Evolutionary conservation across 1,139 yeast genomes (phyloP).

Genomic region (Taphrina sp.): DNA sequence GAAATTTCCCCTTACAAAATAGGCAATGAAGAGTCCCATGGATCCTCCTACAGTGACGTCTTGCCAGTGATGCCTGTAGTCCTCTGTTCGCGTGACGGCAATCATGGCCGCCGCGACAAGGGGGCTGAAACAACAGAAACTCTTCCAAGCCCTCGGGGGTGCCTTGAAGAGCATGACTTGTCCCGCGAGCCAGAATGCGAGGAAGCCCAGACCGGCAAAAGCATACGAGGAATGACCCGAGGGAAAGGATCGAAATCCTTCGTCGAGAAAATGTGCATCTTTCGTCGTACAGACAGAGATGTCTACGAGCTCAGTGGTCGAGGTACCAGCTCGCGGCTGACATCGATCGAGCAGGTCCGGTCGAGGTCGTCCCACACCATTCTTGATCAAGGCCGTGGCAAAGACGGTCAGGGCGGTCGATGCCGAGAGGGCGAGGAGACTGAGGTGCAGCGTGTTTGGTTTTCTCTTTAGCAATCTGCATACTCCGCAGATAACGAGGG

Average conservation of each 20-base stretch:
- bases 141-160: constrained; percentile 58
- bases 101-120: constrained; percentile 59
- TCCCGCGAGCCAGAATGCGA: constrained; percentile 64
- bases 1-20: constrained; percentile 3
- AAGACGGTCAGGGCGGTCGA: constrained; percentile 51
- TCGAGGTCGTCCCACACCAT: constrained; percentile 70
- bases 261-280: constrained; percentile 49
- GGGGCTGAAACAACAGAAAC: constrained; percentile 48
- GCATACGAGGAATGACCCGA: constrained; percentile 61
- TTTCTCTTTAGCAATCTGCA: constrained; percentile 43
- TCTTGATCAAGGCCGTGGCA: constrained; percentile 62
- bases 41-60: constrained; percentile 30
- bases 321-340: constrained; percentile 47
- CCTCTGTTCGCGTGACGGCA: constrained; percentile 66
- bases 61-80: constrained; percentile 31
- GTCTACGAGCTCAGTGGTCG: constrained; percentile 47
- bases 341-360: constrained; percentile 79
- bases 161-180: constrained; percentile 52
- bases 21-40: constrained; percentile 23
- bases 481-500: constrained; percentile 46
- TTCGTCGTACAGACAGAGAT: constrained; percentile 48
- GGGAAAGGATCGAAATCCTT: constrained; percentile 77
- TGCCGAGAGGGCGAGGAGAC: constrained; percentile 56
- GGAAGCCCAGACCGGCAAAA: constrained; percentile 56
- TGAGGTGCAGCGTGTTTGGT: constrained; percentile 50